Percentiles rank a stretch among this genome's conserved stretches.
Conservation (phyloP, 2,329 filamentous ascomycete species). For the Chaetomiaceae sp. region DNA sequence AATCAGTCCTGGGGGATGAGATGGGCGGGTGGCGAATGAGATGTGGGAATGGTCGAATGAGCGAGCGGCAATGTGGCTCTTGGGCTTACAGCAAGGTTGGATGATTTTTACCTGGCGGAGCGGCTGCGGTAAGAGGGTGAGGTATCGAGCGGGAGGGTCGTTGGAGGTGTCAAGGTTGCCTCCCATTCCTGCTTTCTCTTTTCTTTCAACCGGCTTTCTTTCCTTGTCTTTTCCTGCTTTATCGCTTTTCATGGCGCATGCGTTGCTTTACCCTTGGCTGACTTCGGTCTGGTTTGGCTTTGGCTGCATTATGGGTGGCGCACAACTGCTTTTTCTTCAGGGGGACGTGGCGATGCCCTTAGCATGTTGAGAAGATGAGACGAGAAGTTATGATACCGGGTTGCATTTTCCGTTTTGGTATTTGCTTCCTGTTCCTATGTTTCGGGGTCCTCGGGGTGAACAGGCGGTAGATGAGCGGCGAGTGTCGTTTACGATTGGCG, state of each 20-base stretch:
- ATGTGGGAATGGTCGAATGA: no score
- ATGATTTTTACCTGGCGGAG: no score
- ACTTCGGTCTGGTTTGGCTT: background rate
- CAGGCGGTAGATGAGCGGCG: no score
- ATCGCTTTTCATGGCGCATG: background rate
- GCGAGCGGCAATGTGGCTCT: no score
- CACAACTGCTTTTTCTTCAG: background rate
- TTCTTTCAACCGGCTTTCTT: background rate
- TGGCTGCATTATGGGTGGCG: conserved; percentile 9
- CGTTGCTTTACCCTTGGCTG: background rate
- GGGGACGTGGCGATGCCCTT: background rate
- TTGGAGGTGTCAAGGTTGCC: no score
- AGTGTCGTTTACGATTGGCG: background rate
- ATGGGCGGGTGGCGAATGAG: no score
- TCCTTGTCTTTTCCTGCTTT: background rate
- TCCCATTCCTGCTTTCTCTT: no score
- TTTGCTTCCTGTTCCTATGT: background rate
- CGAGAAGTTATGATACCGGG: conserved; percentile 9
- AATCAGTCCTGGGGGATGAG: no score
- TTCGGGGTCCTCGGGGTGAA: no score
- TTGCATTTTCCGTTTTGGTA: background rate
- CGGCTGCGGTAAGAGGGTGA: background rate
- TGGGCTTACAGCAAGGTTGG: no score
- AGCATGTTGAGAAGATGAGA: conserved; percentile 3
- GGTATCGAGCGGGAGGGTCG: no score